Evolutionary conservation across 371 early-diverging fungal genomes (phyloP).

Genomic region (Apophysomyces sp.): DNA sequence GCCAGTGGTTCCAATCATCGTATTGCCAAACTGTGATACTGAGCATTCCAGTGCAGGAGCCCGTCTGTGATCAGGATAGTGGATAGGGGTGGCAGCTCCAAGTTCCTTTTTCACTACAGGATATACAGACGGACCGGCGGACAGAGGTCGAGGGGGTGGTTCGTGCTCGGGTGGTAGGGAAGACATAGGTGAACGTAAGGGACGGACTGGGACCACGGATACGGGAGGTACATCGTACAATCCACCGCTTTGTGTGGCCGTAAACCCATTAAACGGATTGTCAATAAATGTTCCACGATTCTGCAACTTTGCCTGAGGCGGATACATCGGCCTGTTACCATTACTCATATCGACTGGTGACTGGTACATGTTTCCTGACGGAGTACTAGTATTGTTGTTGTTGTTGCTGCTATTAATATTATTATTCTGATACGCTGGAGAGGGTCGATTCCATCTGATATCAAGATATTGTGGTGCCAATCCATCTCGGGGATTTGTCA

Average conservation of each 20-base stretch:
- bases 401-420: too few species aligned
- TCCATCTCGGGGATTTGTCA: slow-evolving; percentile 10
- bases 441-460: slow-evolving; percentile 10
- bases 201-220: slow-evolving; percentile 1
- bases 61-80: background rate
- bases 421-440: background rate
- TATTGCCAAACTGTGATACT: slow-evolving; percentile 43
- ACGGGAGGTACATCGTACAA: slow-evolving; percentile 25
- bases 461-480: slow-evolving; percentile 10
- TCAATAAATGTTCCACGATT: slow-evolving; percentile 59
- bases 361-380: background rate
- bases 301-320: slow-evolving; percentile 16
- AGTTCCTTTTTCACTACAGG: background rate
- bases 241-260: slow-evolving; percentile 25
- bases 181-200: background rate
- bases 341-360: background rate
- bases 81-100: background rate
- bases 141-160: slow-evolving; percentile 6
- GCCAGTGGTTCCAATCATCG: slow-evolving; percentile 69
- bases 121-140: background rate
- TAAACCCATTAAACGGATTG: slow-evolving; percentile 62
- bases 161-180: slow-evolving; percentile 2
- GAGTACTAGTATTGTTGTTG: too few species aligned
- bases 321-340: slow-evolving; percentile 5
- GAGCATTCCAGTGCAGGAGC: slow-evolving; percentile 21